These are phyloP conservation scores for Trichosanthes cucumerina DNA, from an alignment of 306 rosid species.

Conservation along the genomic window DNA sequence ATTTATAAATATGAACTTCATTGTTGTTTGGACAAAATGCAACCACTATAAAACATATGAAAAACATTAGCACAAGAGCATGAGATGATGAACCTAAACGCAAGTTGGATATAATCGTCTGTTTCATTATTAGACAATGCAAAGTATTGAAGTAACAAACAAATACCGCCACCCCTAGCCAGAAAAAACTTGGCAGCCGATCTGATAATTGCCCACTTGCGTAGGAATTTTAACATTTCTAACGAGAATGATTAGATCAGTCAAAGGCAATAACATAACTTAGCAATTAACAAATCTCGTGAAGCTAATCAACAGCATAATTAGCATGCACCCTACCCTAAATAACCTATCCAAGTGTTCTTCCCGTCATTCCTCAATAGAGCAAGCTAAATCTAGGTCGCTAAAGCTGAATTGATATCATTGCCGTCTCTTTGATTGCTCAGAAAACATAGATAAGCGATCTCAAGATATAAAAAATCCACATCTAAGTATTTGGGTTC, in stretches of 20 bases:
- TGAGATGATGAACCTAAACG: neutral
- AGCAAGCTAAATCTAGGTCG: conserved; percentile 2
- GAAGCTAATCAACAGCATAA: neutral
- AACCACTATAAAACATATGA: conserved; percentile 48
- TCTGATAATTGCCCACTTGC: neutral
- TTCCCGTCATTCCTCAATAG: neutral
- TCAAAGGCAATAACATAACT: neutral
- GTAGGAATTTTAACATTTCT: neutral
- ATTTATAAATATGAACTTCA: conserved; percentile 80
- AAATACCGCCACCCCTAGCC: neutral
- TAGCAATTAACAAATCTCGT: neutral
- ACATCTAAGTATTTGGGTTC: neutral
- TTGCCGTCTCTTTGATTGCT: neutral
- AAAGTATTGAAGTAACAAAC: neutral
- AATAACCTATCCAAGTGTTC: neutral
- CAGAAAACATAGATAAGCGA: neutral
- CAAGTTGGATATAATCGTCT: neutral
- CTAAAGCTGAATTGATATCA: neutral
- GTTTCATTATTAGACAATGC: neutral
- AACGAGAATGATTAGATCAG: neutral
- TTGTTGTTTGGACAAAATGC: conserved; percentile 87
- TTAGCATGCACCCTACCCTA: neutral
- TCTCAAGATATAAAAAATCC: neutral
- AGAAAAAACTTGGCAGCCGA: neutral
- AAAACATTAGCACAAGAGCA: neutral